Conservation (phyloP, 176 grass and related monocot genomes). For the Leersia perrieri region DNA sequence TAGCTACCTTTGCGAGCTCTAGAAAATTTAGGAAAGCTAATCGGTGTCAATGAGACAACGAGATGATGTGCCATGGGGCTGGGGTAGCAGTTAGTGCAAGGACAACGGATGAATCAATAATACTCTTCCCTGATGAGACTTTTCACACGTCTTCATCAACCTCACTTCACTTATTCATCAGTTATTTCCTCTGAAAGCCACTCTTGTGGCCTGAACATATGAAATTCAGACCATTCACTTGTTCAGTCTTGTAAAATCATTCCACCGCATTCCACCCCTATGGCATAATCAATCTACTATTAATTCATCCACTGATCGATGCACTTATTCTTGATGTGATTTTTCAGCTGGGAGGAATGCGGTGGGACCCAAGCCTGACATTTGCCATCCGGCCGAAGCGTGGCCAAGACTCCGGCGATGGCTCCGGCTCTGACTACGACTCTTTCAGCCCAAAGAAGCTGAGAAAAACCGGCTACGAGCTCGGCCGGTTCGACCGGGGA, state of each 20-base stretch:
- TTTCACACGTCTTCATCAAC: slow-evolving; percentile 24
- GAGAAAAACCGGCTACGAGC: slow-evolving; percentile 27
- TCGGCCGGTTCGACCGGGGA: slow-evolving; percentile 39
- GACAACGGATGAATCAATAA: slow-evolving; percentile 26
- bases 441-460: slow-evolving; percentile 57
- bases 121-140: slow-evolving; percentile 12
- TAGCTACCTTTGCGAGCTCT: neutral
- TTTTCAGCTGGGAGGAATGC: slow-evolving; percentile 56
- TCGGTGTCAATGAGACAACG: slow-evolving; percentile 11
- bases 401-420: slow-evolving; percentile 40
- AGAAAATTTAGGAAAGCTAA: slow-evolving; percentile 23
- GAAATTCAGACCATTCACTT: neutral
- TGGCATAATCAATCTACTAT: too few relatives aligned
- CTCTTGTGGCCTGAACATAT: slow-evolving; percentile 31
- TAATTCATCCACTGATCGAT: neutral
- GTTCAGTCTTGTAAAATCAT: neutral
- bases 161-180: slow-evolving; percentile 33
- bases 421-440: slow-evolving; percentile 41
- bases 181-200: slow-evolving; percentile 26
- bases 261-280: neutral
- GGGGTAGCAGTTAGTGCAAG: slow-evolving; percentile 27
- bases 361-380: slow-evolving; percentile 53
- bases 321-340: neutral
- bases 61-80: neutral
- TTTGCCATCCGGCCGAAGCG: slow-evolving; percentile 58